A percentile compares a stretch with the other conserved stretches of the same genome.
Evolutionary conservation across 2,329 filamentous ascomycete species (phyloP).

Genomic region (Alternaria sp.): DNA sequence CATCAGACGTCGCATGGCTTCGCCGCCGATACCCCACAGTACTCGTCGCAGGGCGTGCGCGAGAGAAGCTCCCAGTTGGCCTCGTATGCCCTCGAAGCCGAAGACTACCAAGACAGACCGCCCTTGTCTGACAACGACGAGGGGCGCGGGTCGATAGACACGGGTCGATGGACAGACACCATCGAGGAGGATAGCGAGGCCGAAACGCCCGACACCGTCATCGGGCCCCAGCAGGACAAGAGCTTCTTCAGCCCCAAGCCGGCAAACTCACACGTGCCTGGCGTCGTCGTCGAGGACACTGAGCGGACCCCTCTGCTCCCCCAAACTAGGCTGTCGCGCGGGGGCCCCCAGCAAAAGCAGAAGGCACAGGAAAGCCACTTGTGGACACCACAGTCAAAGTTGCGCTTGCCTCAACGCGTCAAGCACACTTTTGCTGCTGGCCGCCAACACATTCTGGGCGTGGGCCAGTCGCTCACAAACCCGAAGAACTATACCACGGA

Average conservation of each 20-base stretch:
- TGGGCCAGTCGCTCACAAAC: conserved; percentile 56
- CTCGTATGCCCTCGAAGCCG: conserved; percentile 71
- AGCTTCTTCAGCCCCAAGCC: conserved; percentile 37
- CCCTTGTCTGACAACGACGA: conserved; percentile 32
- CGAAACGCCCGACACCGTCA: conserved; percentile 56
- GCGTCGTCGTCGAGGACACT: conserved; percentile 41
- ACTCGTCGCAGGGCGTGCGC: conserved; percentile 77
- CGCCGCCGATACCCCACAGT: conserved; percentile 70
- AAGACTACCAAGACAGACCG: conserved; percentile 40
- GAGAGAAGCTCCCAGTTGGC: conserved; percentile 89
- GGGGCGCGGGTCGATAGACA: conserved; percentile 40
- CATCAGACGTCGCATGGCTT: conserved; percentile 70
- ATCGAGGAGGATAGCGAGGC: conserved; percentile 71
- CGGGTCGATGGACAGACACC: conserved; percentile 56
- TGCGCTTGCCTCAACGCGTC: conserved; percentile 26
- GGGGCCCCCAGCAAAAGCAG: conserved; percentile 26
- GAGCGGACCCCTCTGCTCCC: conserved; percentile 52
- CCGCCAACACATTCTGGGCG: conserved; percentile 29
- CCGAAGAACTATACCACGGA: conserved; percentile 77
- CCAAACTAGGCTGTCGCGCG: conserved; percentile 38
- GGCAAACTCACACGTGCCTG: conserved; percentile 20
- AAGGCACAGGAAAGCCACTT: conserved; percentile 13
- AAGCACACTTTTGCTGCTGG: conserved; percentile 27
- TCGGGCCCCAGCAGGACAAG: conserved; percentile 27
- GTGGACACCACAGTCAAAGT: conserved; percentile 35